These are phyloP conservation scores for Leccinum fallax DNA, from an alignment of 1,284 basidiomycete genomes.

Conservation along the genomic window DNA sequence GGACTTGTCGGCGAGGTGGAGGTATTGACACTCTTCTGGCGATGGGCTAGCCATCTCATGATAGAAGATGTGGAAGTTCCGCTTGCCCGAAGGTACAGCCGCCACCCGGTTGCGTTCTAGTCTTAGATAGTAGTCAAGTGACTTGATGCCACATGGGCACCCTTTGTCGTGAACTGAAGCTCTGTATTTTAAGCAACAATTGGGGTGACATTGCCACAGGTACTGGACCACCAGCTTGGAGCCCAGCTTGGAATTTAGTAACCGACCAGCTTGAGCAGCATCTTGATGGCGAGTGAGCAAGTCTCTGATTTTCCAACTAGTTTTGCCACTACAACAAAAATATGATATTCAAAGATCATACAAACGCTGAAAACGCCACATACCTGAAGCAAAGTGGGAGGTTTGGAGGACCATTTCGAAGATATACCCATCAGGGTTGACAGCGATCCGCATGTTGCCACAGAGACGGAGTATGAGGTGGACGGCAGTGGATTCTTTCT, in stretches of 20 bases:
- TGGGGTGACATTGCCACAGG: conserved; percentile 93
- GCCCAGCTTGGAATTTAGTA: conserved; percentile 65
- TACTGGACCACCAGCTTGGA: conserved; percentile 78
- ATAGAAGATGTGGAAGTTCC: too few species aligned
- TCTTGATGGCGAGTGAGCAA: conserved; percentile 87
- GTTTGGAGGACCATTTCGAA: too few species aligned
- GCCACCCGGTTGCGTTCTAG: conserved; percentile 74
- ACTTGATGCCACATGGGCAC: conserved; percentile 88
- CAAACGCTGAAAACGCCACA: too few species aligned
- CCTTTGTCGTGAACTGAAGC: conserved; percentile 90
- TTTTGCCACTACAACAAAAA: conserved; percentile 71
- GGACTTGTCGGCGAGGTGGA: conserved; percentile 37
- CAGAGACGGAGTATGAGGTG: too few species aligned
- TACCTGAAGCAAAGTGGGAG: too few species aligned
- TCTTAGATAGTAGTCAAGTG: conserved; percentile 86
- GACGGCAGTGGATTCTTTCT: too few species aligned
- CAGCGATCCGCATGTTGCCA: too few species aligned
- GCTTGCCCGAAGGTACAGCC: too few species aligned
- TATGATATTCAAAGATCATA: not conserved
- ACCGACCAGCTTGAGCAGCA: conserved; percentile 86
- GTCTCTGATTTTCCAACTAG: conserved; percentile 92
- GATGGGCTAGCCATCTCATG: too few species aligned
- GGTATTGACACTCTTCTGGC: too few species aligned
- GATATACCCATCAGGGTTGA: too few species aligned
- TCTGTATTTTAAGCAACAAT: conserved; percentile 88